phyloP scores from a whole-genome alignment of 352 stramenopile genomes.

The Phytophthora cryptogea region DNA sequence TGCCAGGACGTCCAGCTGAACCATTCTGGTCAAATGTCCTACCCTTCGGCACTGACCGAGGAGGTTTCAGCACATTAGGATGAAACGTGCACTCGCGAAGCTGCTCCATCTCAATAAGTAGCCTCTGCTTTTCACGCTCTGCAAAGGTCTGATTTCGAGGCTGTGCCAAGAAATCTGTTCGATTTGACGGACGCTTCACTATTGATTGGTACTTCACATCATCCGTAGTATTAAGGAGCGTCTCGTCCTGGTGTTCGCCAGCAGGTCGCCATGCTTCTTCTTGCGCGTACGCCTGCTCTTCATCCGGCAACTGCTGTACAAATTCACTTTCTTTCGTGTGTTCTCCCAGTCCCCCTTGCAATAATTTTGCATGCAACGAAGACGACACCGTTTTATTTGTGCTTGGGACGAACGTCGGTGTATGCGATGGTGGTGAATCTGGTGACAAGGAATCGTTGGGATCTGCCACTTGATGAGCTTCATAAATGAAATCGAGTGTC shows the following conservation, averaged over 20 bases:
- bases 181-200: slow-evolving; percentile 22
- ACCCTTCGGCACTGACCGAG: slow-evolving; percentile 13
- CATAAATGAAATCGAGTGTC: slow-evolving; percentile 30
- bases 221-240: background rate
- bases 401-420: background rate
- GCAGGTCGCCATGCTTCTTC: background rate
- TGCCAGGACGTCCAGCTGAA: slow-evolving; percentile 13
- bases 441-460: background rate
- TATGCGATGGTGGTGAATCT: background rate
- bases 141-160: slow-evolving; percentile 60
- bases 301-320: slow-evolving; percentile 1
- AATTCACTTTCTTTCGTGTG: background rate
- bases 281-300: slow-evolving; percentile 1
- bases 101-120: slow-evolving; percentile 58
- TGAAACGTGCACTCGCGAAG: slow-evolving; percentile 76
- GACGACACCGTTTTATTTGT: slow-evolving; percentile 4
- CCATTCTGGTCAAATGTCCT: background rate
- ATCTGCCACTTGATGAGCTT: slow-evolving; percentile 6
- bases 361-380: slow-evolving; percentile 20
- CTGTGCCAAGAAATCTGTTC: slow-evolving; percentile 54
- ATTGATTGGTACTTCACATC: slow-evolving; percentile 8
- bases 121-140: slow-evolving; percentile 64
- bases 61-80: slow-evolving; percentile 44
- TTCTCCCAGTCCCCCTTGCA: slow-evolving; percentile 5
- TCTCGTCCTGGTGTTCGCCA: background rate